phyloP scores from a whole-genome alignment of 176 grass and related monocot species.

The Sorghum bicolor region DNA sequence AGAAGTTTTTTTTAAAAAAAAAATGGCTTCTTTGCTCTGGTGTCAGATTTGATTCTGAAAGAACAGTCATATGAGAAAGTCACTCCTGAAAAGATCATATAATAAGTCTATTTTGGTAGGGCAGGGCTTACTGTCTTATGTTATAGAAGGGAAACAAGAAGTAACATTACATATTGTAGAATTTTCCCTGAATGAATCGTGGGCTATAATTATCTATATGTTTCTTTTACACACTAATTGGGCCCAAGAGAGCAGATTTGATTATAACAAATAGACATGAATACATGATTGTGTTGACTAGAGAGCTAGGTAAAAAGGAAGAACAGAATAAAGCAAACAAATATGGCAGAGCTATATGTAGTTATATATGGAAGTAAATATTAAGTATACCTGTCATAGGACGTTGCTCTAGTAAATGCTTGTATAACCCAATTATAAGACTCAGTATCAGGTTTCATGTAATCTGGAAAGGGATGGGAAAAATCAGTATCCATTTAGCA shows the following conservation, averaged over 20 bases:
- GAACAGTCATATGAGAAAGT: not conserved
- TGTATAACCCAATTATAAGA: constrained; percentile 97
- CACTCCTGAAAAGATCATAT: not conserved
- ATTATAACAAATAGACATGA: not conserved
- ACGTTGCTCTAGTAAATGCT: constrained; percentile 87
- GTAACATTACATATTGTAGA: not conserved
- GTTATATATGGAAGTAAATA: constrained; percentile 4
- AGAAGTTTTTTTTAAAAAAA: not conserved
- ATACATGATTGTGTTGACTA: constrained; percentile 22
- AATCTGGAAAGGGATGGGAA: constrained; percentile 48
- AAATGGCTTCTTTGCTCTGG: not conserved
- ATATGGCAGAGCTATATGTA: not conserved
- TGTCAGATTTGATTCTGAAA: not conserved
- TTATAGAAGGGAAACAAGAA: not conserved
- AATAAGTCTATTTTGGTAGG: not conserved
- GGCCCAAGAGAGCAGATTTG: not conserved
- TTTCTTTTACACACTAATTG: constrained; percentile 28
- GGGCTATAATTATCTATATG: constrained; percentile 13
- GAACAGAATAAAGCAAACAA: constrained; percentile 16
- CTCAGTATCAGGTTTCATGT: constrained; percentile 94
- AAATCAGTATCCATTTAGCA: constrained; percentile 24
- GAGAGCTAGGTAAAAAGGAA: constrained; percentile 8
- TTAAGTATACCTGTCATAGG: constrained; percentile 78
- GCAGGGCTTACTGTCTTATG: not conserved
- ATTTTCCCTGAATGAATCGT: constrained; percentile 1